Base-by-base conservation (phyloP, 306 rosid species). In the Prunus padus region DNA sequence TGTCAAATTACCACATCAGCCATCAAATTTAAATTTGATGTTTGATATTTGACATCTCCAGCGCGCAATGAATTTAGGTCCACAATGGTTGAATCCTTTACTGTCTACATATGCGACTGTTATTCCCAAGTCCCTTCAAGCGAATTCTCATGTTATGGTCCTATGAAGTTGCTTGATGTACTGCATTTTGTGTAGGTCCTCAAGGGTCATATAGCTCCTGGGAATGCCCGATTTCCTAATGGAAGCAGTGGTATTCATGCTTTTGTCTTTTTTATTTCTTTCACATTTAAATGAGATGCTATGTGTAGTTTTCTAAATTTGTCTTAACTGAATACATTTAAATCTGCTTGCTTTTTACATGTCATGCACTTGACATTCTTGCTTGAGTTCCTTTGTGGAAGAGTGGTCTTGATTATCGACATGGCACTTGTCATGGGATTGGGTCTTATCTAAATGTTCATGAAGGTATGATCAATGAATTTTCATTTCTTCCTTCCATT, bases 361-460 rank as follows among this genome's bases (percentile, higher is more conserved):
- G 99, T 52, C 88, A 92, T 49, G 62, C 86, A 31, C 90, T 95
- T 56, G 99, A 95, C 86, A 87, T 92, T 84, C 97, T 95, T 86
- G 93, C 99, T 75, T 92, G 99, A 85, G 70, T 92, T 73, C 96
- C 97, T 55, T 73, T 95, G 82, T 95, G 99, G 99, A 92, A 89
- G 78, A 47, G 87, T 79, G 98, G 99, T 83, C 97, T 95, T 72
- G 99, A 92, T 89, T 95, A 90, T 82, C 96, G 96, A 73, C 99
- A 92, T 80, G 99, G 99, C 75, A 95, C 99, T 75, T 97, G 99
- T 69, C 98, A 95, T 85, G 98, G 98, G 59, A 84, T 95, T 83
- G 99, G 99, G 47, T 95, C 99, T 69, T 95, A 86, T 85, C 93
- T 95, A 61, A 92, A 90, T 85, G 99, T 95, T 81, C 99, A 92